phyloP scores from a whole-genome alignment of 495 filamentous ascomycete species.

The Penicillium antarcticum region DNA sequence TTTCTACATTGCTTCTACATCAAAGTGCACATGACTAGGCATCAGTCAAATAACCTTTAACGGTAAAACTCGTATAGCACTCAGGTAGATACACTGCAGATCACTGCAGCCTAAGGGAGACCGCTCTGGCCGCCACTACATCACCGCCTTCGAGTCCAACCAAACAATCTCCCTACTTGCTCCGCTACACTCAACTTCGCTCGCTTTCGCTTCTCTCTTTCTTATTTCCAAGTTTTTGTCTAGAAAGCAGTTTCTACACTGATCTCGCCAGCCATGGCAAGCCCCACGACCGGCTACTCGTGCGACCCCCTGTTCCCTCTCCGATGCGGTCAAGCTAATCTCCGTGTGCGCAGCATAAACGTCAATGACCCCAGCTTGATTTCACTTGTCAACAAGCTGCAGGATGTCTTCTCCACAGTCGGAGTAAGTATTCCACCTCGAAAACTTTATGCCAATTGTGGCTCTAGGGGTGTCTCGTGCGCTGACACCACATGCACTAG shows the following conservation, averaged over 20 bases:
- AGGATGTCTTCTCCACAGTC: slow-evolving; percentile 98
- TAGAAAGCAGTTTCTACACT: slow-evolving; percentile 16
- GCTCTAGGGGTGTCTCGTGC: slow-evolving; percentile 3
- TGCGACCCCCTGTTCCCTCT: slow-evolving; percentile 32
- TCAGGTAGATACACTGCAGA: neutral
- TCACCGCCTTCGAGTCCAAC: slow-evolving; percentile 28
- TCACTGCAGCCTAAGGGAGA: slow-evolving; percentile 7
- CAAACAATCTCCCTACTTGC: slow-evolving; percentile 22
- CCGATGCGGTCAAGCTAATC: slow-evolving; percentile 30
- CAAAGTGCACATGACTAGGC: neutral
- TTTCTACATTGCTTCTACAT: slow-evolving; percentile 6
- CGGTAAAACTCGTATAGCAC: too few species aligned
- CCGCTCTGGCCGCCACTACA: slow-evolving; percentile 20
- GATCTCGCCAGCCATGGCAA: slow-evolving; percentile 45
- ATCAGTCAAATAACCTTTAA: too few species aligned
- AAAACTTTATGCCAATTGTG: slow-evolving; percentile 2
- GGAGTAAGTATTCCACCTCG: slow-evolving; percentile 64
- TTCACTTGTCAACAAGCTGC: slow-evolving; percentile 97
- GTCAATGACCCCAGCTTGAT: slow-evolving; percentile 78
- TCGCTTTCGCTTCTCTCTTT: slow-evolving; percentile 4
- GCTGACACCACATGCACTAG: slow-evolving; percentile 45
- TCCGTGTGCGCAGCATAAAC: slow-evolving; percentile 58
- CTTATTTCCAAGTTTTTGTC: slow-evolving; percentile 2
- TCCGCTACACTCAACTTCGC: slow-evolving; percentile 1
- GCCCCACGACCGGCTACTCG: slow-evolving; percentile 45